Conservation (phyloP, 306 rosid genomes). For the Parietaria judaica region DNA sequence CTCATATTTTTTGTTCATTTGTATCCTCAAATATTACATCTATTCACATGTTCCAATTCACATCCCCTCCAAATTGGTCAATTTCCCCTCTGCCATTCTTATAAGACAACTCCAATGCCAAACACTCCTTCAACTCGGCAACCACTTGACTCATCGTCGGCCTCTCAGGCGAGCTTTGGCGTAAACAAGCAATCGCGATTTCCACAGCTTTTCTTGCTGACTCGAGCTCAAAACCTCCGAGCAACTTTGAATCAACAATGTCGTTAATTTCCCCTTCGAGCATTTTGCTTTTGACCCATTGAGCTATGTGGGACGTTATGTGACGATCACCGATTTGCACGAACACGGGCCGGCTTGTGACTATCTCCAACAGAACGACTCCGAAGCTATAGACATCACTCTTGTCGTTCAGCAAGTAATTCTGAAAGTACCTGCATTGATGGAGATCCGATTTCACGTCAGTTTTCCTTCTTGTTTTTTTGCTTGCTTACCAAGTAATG, state of each 20-base stretch:
- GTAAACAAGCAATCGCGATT: slow-evolving; percentile 18
- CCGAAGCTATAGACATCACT: slow-evolving; percentile 41
- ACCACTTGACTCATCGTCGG: slow-evolving; percentile 18
- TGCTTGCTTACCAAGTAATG: too few relatives aligned
- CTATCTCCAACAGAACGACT: slow-evolving; percentile 23
- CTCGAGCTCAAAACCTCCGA: slow-evolving; percentile 8
- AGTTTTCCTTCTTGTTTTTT: too few relatives aligned
- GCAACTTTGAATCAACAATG: slow-evolving; percentile 20
- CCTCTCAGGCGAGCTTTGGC: not conserved
- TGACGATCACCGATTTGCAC: not conserved
- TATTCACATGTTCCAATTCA: too few relatives aligned
- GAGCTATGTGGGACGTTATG: not conserved
- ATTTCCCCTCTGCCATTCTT: not conserved
- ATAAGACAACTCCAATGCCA: slow-evolving; percentile 9
- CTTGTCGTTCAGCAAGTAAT: slow-evolving; percentile 23
- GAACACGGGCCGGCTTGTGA: slow-evolving; percentile 12
- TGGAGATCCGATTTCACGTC: not conserved
- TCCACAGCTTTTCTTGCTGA: slow-evolving; percentile 29
- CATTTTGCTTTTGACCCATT: slow-evolving; percentile 12
- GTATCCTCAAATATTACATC: too few relatives aligned
- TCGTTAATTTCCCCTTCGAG: slow-evolving; percentile 13
- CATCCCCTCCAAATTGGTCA: not conserved
- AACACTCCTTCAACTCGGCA: slow-evolving; percentile 17
- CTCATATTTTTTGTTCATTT: not conserved
- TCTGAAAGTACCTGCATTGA: slow-evolving; percentile 14